These are phyloP conservation scores for Dioscorea alata DNA, from an alignment of 106 monocot genomes.

Conservation along the genomic window DNA sequence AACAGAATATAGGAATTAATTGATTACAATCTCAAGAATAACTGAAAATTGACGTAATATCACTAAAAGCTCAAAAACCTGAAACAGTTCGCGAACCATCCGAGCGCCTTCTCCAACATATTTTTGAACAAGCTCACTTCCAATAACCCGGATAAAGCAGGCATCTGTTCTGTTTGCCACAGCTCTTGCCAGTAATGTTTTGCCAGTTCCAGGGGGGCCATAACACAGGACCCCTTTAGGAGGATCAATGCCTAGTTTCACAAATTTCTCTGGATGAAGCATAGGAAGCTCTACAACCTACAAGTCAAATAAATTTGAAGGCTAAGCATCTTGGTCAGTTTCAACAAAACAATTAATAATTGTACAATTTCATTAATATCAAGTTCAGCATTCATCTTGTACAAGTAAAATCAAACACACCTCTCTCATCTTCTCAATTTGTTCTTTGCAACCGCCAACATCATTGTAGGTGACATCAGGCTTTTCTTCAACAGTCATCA, in stretches of 20 bases:
- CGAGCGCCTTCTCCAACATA: constrained; percentile 99
- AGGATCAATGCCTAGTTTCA: constrained; percentile 98
- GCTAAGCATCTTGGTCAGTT: too few relatives aligned
- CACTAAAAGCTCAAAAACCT: constrained; percentile 31
- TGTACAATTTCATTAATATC: too few relatives aligned
- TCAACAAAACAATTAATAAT: too few relatives aligned
- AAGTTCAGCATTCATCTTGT: too few relatives aligned
- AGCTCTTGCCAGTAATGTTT: constrained; percentile 94
- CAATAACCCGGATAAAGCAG: constrained; percentile 95
- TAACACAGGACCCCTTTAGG: constrained; percentile 99
- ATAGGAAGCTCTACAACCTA: constrained; percentile 98
- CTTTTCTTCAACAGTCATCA: constrained; percentile 99
- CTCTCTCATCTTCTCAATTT: constrained; percentile 99
- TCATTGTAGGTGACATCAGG: constrained; percentile 99
- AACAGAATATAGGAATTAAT: too few relatives aligned
- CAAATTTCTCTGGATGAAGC: constrained; percentile 99
- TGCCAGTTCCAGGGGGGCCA: constrained; percentile 97
- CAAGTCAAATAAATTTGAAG: too few relatives aligned
- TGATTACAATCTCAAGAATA: too few relatives aligned
- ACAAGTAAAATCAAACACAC: constrained; percentile 17
- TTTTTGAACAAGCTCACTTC: constrained; percentile 97
- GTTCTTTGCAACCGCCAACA: constrained; percentile 98
- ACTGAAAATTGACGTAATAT: background rate
- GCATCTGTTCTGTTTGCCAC: constrained; percentile 98
- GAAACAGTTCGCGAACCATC: constrained; percentile 98